Conservation (phyloP, 192 early-diverging fungal species). For the Podila horticola region DNA sequence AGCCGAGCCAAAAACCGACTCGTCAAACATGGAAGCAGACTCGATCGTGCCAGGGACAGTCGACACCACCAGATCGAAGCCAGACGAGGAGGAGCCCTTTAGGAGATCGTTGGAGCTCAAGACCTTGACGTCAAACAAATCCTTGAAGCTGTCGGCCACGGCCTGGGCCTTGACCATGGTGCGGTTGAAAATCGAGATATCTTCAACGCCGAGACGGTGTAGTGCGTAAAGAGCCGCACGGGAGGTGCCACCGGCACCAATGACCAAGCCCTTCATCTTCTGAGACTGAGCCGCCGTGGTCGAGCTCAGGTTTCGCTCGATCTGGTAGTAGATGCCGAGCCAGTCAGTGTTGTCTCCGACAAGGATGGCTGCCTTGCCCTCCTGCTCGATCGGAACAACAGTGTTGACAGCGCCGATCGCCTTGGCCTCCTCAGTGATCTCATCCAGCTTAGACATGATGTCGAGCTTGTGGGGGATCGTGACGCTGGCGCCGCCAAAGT, state of each 20-base stretch:
- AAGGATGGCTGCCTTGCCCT: constrained; percentile 51
- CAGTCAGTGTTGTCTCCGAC: constrained; percentile 98
- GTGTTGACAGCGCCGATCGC: constrained; percentile 98
- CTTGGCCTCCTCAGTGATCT: constrained; percentile 79
- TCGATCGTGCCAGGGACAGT: constrained; percentile 88
- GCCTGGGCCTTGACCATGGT: constrained; percentile 77
- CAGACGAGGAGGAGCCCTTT: constrained; percentile 15
- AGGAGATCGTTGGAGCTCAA: constrained; percentile 56
- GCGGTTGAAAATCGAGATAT: constrained; percentile 89
- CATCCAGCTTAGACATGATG: constrained; percentile 80
- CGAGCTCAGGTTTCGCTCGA: constrained; percentile 58
- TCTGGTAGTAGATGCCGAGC: constrained; percentile 81
- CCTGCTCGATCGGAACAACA: constrained; percentile 58
- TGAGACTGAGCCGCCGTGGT: constrained; percentile 14
- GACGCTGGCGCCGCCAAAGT: constrained; percentile 94
- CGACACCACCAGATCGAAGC: constrained; percentile 75
- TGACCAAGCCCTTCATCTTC: constrained; percentile 75
- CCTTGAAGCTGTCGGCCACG: constrained; percentile 69
- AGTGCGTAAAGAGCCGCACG: constrained; percentile 92
- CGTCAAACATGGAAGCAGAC: constrained; percentile 62
- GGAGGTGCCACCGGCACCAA: constrained; percentile 96
- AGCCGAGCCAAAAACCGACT: constrained; percentile 30
- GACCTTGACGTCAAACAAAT: constrained; percentile 60
- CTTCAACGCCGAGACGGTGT: constrained; percentile 69
- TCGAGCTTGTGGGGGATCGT: constrained; percentile 96